A percentile compares a stretch with the other conserved stretches of the same genome.
Conservation (phyloP, 2,329 filamentous ascomycete genomes). For the Leptographium galeiforme region DNA sequence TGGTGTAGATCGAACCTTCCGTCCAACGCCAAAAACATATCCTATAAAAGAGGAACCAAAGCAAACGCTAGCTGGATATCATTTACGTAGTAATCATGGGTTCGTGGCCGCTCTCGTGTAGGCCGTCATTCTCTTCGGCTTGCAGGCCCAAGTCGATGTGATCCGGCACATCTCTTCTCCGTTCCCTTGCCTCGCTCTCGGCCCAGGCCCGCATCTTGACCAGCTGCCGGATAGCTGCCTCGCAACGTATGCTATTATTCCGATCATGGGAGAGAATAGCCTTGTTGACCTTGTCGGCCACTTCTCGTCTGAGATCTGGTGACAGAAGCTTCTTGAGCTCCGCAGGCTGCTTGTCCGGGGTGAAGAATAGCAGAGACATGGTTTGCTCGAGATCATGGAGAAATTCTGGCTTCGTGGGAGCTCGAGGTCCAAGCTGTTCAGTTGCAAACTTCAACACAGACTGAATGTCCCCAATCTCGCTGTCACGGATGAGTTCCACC, state of each 20-base stretch:
- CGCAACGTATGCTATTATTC: conserved; percentile 57
- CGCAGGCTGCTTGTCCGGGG: conserved; percentile 63
- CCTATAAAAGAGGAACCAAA: background rate
- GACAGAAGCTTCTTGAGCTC: conserved; percentile 65
- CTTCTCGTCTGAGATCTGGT: conserved; percentile 63
- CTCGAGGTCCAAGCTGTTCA: conserved; percentile 73
- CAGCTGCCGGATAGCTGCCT: conserved; percentile 71
- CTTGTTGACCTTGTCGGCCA: conserved; percentile 83
- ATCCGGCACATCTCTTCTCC: conserved; percentile 27
- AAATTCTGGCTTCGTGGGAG: conserved; percentile 68
- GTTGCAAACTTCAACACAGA: conserved; percentile 80
- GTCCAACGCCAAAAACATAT: background rate
- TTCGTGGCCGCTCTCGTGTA: conserved; percentile 30
- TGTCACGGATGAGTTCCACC: conserved; percentile 78
- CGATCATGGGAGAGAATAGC: conserved; percentile 68
- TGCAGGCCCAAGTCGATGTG: conserved; percentile 26
- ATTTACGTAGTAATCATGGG: conserved; percentile 34
- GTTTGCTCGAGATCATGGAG: conserved; percentile 80
- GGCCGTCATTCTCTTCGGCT: conserved; percentile 21
- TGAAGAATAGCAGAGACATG: conserved; percentile 84
- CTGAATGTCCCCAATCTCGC: conserved; percentile 60
- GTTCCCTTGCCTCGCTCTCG: conserved; percentile 45
- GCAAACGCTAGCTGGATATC: background rate
- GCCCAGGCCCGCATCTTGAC: conserved; percentile 78
- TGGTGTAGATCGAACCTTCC: too few relatives aligned